A percentile compares a stretch with the other conserved stretches of the same genome.
phyloP scores from a whole-genome alignment of 140 eudicot species.

The Senecio squalidus region DNA sequence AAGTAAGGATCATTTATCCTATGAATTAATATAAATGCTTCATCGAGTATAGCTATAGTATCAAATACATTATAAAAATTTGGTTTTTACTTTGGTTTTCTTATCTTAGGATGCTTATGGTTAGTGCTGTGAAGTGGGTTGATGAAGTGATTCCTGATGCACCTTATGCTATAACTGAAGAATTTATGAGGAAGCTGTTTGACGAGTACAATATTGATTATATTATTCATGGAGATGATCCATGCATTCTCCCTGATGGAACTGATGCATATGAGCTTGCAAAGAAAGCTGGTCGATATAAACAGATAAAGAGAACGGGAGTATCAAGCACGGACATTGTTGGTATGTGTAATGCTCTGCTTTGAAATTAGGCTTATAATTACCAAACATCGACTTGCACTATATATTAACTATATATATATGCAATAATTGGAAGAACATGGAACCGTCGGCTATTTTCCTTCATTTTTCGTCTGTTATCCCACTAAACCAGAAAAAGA shows the following conservation, averaged over 20 bases:
- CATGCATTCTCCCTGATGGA: slow-evolving; percentile 97
- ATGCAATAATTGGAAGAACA: not conserved
- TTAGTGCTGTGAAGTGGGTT: slow-evolving; percentile 97
- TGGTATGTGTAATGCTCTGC: slow-evolving; percentile 44
- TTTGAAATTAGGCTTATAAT: slow-evolving; percentile 4
- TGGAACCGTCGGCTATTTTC: not conserved
- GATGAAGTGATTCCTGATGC: slow-evolving; percentile 98
- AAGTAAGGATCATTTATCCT: not conserved
- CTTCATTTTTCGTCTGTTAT: not conserved
- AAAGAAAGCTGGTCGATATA: slow-evolving; percentile 94
- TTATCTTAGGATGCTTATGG: slow-evolving; percentile 84
- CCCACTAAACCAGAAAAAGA: not conserved
- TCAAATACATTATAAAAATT: not conserved
- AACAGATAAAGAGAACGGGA: slow-evolving; percentile 95
- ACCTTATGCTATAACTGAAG: slow-evolving; percentile 98
- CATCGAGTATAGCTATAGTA: not conserved
- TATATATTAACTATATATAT: not conserved
- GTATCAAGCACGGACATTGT: slow-evolving; percentile 98
- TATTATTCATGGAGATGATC: slow-evolving; percentile 98
- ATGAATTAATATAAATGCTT: not conserved
- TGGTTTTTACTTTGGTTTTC: slow-evolving; percentile 16
- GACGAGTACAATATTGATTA: slow-evolving; percentile 90
- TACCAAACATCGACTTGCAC: too few relatives aligned
- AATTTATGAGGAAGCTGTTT: slow-evolving; percentile 86
- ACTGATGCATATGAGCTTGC: slow-evolving; percentile 98